Base-by-base conservation (phyloP, 805 yeast genomes). In the Diddensiella transvaalensis region DNA sequence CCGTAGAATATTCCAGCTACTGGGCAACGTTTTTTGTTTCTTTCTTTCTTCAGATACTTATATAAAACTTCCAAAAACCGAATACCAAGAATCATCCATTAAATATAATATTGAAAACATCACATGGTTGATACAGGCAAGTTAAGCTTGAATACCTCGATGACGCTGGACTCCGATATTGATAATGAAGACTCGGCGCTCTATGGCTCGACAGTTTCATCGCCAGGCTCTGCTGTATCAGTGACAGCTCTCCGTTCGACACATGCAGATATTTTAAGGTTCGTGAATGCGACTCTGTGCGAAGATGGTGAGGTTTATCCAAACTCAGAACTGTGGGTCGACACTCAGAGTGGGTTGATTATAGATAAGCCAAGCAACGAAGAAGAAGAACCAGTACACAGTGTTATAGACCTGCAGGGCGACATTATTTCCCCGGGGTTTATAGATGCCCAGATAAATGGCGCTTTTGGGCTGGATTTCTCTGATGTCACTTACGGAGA, bases 391-490 rank as follows among this genome's bases (percentile, higher is more conserved):
- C 45, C 39, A 13, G 43, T 37, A 29, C 44, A 51, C 32, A 62
- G 60, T 38, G 61, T 60, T 2, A 59, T 78, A 11, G 80, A 79
- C 53, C 62, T 79, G 42, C 53, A 70, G n/a, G 81, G 79, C 3
- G 56, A 61, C 17, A 67, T 75, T 24, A 52, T 79, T 29, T 72
- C 80, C 0, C 82, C 83, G 0, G 83, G 83, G 1, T 77, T 72
- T 58, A 63, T 79, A 10, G 83, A 79, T 58, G 71, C 76, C 52
- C 83, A 79, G 60, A 75, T 77, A 51, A 79, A 79, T 53, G 83
- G 83, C 8, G 71, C 79, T 48, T 78, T 71, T 51, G 83, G 83
- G 2, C 65, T 78, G 52, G 80, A 78, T 51, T 79, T 73, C 60
- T 72, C 79, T 41, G 61, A 59, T 47, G 66, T 58, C 10, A 56